These are phyloP conservation scores for Sechiopsis laciniata DNA, from an alignment of 306 rosid species.

Conservation along the genomic window DNA sequence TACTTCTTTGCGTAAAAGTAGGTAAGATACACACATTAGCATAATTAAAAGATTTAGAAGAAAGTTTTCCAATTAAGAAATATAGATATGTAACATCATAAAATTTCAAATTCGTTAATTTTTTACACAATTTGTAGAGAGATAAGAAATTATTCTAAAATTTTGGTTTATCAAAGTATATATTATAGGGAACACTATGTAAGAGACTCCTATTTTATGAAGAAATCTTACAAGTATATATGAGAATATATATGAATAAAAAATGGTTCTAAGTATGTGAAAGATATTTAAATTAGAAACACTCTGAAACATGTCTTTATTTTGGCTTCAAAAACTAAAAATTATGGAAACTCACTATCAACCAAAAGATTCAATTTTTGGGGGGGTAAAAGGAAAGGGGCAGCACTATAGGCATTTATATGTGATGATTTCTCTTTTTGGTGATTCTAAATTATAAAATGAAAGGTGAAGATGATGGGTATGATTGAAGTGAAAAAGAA, in stretches of 20 bases:
- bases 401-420: not conserved
- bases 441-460: constrained; percentile 2
- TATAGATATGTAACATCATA: too few species aligned
- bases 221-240: too few species aligned
- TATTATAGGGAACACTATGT: too few species aligned
- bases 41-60: too few species aligned
- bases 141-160: too few species aligned
- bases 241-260: too few species aligned
- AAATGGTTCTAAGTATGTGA: not conserved
- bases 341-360: not conserved
- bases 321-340: not conserved
- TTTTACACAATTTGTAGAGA: too few species aligned
- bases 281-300: too few species aligned
- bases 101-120: too few species aligned
- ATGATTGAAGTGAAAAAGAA: constrained; percentile 21
- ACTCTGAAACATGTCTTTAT: not conserved
- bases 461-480: constrained; percentile 13
- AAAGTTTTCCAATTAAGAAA: too few species aligned
- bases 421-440: constrained; percentile 10
- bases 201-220: not conserved
- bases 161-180: not conserved
- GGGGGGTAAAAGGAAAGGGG: not conserved
- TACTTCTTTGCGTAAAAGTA: too few species aligned
- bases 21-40: too few species aligned
- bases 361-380: not conserved